phyloP scores from a whole-genome alignment of 805 yeast genomes.

The Schizosaccharomyces lindneri region DNA sequence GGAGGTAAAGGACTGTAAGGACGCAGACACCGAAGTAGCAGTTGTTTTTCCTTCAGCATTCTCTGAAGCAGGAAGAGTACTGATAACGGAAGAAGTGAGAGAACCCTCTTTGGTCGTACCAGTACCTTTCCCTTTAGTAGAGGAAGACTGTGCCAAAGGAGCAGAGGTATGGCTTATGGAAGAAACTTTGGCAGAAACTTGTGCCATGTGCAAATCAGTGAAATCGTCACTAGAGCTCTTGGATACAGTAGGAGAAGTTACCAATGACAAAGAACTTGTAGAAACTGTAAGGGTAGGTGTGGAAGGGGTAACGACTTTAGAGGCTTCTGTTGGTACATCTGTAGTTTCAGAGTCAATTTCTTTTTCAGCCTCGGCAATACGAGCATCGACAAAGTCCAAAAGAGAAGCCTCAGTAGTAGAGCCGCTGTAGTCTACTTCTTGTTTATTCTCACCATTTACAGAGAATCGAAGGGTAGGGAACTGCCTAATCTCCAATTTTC shows the following conservation, averaged over 20 bases:
- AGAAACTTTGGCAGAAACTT: too few relatives aligned
- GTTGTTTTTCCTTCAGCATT: not conserved
- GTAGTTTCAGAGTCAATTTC: not conserved
- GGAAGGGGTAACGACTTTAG: not conserved
- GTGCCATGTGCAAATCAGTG: too few relatives aligned
- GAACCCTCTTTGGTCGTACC: not conserved
- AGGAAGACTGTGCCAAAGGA: not conserved
- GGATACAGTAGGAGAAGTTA: too few relatives aligned
- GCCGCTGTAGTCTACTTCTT: constrained; percentile 6
- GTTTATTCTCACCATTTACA: constrained; percentile 13
- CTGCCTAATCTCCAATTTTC: constrained; percentile 30
- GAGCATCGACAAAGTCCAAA: not conserved
- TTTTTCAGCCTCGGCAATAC: not conserved
- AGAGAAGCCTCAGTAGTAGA: not conserved
- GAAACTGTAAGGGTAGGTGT: not conserved
- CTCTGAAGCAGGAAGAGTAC: not conserved
- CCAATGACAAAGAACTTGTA: too few relatives aligned
- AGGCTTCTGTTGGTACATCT: not conserved
- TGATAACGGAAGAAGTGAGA: not conserved
- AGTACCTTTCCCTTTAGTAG: not conserved
- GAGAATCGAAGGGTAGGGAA: constrained; percentile 56
- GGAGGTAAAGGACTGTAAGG: constrained; percentile 3
- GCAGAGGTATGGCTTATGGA: not conserved
- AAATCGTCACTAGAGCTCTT: too few relatives aligned
- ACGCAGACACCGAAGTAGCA: not conserved